A percentile compares a stretch with the other conserved stretches of the same genome.
Conservation (phyloP, 2,329 filamentous ascomycete genomes). For the Sporothrix brunneoviolacea region DNA sequence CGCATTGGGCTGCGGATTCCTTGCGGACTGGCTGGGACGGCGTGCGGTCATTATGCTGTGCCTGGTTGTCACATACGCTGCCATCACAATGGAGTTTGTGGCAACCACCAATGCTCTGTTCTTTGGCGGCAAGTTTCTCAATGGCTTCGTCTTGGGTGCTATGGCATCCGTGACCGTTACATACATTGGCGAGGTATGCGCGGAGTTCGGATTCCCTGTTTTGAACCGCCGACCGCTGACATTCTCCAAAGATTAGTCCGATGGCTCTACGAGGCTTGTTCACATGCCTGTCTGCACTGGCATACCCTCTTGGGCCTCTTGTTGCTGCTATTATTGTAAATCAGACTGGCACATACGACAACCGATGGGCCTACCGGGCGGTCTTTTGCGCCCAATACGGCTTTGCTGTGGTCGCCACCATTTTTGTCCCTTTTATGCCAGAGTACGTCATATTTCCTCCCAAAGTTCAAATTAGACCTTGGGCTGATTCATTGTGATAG, state of each 20-base stretch:
- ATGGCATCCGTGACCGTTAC: conserved; percentile 13
- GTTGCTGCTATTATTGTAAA: conserved; percentile 21
- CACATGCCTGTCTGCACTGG: conserved; percentile 19
- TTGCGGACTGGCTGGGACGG: conserved; percentile 31
- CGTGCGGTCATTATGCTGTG: conserved; percentile 25
- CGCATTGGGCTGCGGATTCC: conserved; percentile 24
- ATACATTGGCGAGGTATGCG: conserved; percentile 22
- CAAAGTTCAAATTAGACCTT: too few species aligned
- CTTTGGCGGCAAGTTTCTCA: conserved; percentile 32
- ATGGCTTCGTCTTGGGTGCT: conserved; percentile 26
- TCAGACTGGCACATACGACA: conserved; percentile 13
- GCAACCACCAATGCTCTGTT: conserved; percentile 31
- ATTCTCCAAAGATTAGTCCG: conserved; percentile 16
- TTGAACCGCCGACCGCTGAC: too few species aligned
- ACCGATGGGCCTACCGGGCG: conserved; percentile 20
- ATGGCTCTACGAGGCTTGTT: conserved; percentile 21
- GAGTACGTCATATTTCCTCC: too few species aligned
- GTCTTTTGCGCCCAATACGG: conserved; percentile 24
- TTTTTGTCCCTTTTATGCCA: conserved; percentile 19
- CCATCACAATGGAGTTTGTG: conserved; percentile 30
- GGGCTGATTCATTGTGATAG: too few species aligned
- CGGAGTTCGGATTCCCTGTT: too few species aligned
- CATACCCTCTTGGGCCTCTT: conserved; percentile 19
- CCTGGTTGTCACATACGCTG: conserved; percentile 27
- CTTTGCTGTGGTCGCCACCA: conserved; percentile 18